These are phyloP conservation scores for Cicer yamashitae DNA, from an alignment of 306 rosid species.

Conservation along the genomic window DNA sequence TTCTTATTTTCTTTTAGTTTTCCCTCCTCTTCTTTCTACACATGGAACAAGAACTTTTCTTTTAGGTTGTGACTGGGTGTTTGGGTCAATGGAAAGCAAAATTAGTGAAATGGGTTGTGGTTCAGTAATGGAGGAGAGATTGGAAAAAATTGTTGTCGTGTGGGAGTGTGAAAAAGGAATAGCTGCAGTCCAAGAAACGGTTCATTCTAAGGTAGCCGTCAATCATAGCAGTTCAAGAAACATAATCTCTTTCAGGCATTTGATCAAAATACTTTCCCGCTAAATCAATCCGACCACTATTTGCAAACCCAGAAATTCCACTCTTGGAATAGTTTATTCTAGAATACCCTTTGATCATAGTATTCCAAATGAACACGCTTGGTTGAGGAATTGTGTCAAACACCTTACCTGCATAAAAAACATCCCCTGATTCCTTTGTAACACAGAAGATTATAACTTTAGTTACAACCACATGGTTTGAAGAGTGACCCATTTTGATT, in stretches of 20 bases:
- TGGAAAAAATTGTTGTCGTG: too few relatives aligned
- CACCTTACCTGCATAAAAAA: slow-evolving; percentile 66
- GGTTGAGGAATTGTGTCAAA: slow-evolving; percentile 75
- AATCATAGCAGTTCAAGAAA: slow-evolving; percentile 94
- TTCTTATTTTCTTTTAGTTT: too few relatives aligned
- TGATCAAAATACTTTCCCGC: slow-evolving; percentile 72
- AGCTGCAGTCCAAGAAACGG: slow-evolving; percentile 44
- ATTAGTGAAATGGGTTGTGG: too few relatives aligned
- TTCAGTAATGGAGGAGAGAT: too few relatives aligned
- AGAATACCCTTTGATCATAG: slow-evolving; percentile 79
- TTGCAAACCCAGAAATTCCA: slow-evolving; percentile 72
- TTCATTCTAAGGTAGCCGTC: slow-evolving; percentile 75
- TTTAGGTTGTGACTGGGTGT: too few relatives aligned
- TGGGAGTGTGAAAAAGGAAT: too few relatives aligned
- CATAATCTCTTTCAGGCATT: slow-evolving; percentile 75
- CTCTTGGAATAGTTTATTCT: slow-evolving; percentile 51
- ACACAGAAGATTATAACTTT: slow-evolving; percentile 59
- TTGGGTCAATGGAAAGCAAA: too few relatives aligned
- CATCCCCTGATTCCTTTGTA: slow-evolving; percentile 54
- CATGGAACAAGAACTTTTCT: too few relatives aligned
- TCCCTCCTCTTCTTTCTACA: too few relatives aligned
- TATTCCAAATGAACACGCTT: slow-evolving; percentile 69
- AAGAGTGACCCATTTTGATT: slow-evolving; percentile 57
- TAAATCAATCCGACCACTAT: slow-evolving; percentile 61
- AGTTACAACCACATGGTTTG: slow-evolving; percentile 52